Base-by-base conservation (phyloP, 106 monocot species). In the Dendrobium officinale region DNA sequence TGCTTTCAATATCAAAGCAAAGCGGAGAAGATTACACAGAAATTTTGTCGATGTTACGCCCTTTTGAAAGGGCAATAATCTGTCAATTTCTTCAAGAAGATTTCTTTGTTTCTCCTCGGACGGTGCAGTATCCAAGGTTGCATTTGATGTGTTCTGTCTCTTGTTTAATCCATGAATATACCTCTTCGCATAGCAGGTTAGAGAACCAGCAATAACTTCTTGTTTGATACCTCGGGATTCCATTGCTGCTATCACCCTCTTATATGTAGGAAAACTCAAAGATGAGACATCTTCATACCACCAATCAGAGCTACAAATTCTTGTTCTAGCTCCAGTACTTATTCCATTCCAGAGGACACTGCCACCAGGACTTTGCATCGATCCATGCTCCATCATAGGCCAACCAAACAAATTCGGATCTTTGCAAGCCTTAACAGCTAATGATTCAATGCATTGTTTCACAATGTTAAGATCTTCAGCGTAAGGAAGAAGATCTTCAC, bases 321-420 rank as follows among this genome's bases (percentile, higher is more conserved):
- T 77, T 2, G 85, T 72, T 19, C 45, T 81, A 0, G 81, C 85
- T 42, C 85, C 85, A 16, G 81, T 85, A 51, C 85, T 85, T 51
- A 85, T 85, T n/a, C 85, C 85, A 72, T 85, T 85, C 85, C 85
- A 85, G 6, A 85, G 77, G 15, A 85, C 85, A 77, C 85, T 85
- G 0, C 84, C 84, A 9, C 79, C 84, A 4, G 84, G 79, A 27
- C 84, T 84, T 40, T 80, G 84, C 79, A 79, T 80, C 15, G 84
- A 58, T 17, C 84, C 75, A n/a, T 75, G 84, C 79, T 83, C 83
- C 55, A 78, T 70, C 77, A 82, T 73, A 3, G 83, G 83, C 83
- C 83, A 83, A 20, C 83, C 79, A 22, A 81, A 81, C 43, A 81
- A 8, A 44, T 81, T 81, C 0, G 85, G 85, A 55, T 85, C 85